Base-by-base conservation (phyloP, 2,329 filamentous ascomycete species). In the Sporothrix humicola region DNA sequence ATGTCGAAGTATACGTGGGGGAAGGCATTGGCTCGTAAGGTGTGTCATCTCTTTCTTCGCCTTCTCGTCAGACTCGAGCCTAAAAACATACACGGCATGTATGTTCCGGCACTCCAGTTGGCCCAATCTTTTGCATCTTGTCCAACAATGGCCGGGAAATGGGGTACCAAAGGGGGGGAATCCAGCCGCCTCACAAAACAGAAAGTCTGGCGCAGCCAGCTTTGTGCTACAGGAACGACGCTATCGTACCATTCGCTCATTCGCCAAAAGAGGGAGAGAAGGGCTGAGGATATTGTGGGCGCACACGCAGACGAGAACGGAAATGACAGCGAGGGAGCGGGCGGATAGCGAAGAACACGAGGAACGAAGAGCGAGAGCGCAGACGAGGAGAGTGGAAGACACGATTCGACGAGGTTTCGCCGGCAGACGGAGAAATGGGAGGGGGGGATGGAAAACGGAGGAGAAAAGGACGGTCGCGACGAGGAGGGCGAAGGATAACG, bases 161-260 rank as follows among this genome's bases (percentile, higher is more conserved):
- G 42, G 13, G 46, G 46, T n/a, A 44, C 31, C 31, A n/a, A 23
- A 4, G 23, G 7, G 42, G 61, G 44, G n/a, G 42, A 42, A 59
- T 37, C 26, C 37, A 69, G 42, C 52, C 63, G 69, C 63, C 54
- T 68, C 54, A 37, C 52, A 65, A 48, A 79, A 79, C 80, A 72
- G 76, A 74, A 75, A 76, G 74, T 75, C 77, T 74, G 71, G 75
- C 75, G 76, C 75, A 26, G 42, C 15, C n/a, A 42, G 50, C 6
- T 59, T 58, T 50, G 23, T 71, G 61, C 68, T 26, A 71, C 72
- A 54, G 68, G 65, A 58, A 74, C 69, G 71, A 74, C 56, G 65
- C 56, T 59, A 72, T 74, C 73, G 73, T 72, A 61, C 58, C 73
- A 71, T 63, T 73, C 46, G 65, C 52, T 56, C 52, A 26, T 58